phyloP scores from a whole-genome alignment of 2,329 filamentous ascomycete species.

The Penicillium digitatum region DNA sequence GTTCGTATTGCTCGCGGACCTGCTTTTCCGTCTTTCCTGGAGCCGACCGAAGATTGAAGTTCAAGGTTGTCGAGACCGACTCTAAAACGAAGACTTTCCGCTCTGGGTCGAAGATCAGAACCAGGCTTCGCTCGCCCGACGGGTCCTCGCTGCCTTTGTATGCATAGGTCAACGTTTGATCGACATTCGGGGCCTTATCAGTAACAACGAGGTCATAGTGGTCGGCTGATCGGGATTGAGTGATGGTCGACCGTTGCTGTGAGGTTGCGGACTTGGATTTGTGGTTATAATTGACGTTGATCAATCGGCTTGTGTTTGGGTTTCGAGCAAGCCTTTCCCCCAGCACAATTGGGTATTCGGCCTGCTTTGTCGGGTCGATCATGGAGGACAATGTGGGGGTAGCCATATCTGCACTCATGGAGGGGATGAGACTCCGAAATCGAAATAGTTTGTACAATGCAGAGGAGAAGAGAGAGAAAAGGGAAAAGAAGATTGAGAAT shows the following conservation, averaged over 20 bases:
- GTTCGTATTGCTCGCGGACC: constrained; percentile 64
- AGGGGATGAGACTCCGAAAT: not conserved
- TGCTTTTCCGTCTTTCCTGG: constrained; percentile 63
- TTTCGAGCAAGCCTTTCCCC: constrained; percentile 41
- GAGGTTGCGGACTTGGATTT: constrained; percentile 42
- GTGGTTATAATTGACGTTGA: constrained; percentile 47
- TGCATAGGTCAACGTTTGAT: constrained; percentile 38
- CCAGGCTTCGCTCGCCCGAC: constrained; percentile 35
- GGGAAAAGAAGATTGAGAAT: not conserved
- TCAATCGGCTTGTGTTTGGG: constrained; percentile 24
- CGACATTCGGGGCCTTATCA: constrained; percentile 40
- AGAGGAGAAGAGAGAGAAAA: not conserved
- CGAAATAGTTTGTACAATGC: not conserved
- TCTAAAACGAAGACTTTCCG: constrained; percentile 78
- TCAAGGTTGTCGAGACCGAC: constrained; percentile 73
- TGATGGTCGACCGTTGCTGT: constrained; percentile 39
- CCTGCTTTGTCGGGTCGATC: constrained; percentile 45
- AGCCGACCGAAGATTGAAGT: constrained; percentile 76
- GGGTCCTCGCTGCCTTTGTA: constrained; percentile 43
- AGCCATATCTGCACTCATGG: constrained; percentile 27
- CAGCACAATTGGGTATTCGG: constrained; percentile 46
- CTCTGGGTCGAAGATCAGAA: constrained; percentile 70
- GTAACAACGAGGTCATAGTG: constrained; percentile 42
- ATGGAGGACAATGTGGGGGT: constrained; percentile 33
- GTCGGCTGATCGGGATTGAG: constrained; percentile 32